Evolutionary conservation across 1,284 basidiomycete species (phyloP), one percentile per base, ranked within the genome.

Genomic region (Golubevia pallescens): DNA sequence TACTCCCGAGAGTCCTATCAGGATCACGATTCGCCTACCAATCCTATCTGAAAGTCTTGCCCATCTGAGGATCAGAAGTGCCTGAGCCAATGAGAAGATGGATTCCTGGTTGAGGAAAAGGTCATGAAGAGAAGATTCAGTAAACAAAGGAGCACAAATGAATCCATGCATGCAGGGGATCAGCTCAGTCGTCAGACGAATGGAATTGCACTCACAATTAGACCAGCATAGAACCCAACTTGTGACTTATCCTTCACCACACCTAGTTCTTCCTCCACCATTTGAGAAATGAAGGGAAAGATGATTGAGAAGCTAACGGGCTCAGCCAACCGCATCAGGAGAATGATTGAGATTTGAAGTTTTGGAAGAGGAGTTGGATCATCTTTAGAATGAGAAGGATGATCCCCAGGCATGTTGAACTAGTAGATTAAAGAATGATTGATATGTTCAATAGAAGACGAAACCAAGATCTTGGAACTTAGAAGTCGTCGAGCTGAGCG

Each of bases 201-300:
- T 10, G 24, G 20, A 32, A 56, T 21, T 21, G 7, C 10, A 2
- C 54, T 56, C 13, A 56, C 54, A 7, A 56, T 56, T 13, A 56
- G 10, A 6, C 54, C 54, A 32, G 54, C 54, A 56, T 56, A 56
- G 54, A 21, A 56, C 10, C 54, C 54, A 13, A 56, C 54, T 28
- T 56, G 54, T 7, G 20, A 21, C 54, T 56, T 56, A 32, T 56
- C 54, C 6, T 6, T 6, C 10, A 32, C 24, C 13, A 56, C 54
- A 7, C 54, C 54, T 6, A 74, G 57, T 42, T 68, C 69, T 24
- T 68, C 66, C 32, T 65, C 70, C 10, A 80, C 66, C 72, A 77
- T 73, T 8, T 65, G 60, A 20, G 61, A 70, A 56, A 78, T 68
- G 20, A 78, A 80, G 23, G 78, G 78, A 20, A 77, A 73, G 62